A percentile compares a stretch with the other conserved stretches of the same genome.
Evolutionary conservation across 805 yeast genomes (phyloP).

Genomic region (Candida verbasci): DNA sequence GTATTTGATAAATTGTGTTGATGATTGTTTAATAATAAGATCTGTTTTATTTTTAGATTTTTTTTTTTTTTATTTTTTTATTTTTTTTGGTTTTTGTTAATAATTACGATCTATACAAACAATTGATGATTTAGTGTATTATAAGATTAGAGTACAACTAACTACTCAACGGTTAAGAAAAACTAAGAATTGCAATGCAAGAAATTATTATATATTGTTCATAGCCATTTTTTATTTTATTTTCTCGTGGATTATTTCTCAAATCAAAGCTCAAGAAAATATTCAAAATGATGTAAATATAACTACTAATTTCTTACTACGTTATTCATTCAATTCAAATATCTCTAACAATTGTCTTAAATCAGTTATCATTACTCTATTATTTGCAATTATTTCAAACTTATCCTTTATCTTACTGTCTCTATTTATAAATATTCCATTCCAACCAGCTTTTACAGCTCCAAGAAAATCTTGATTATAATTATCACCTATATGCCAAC

Average conservation of each 20-base stretch:
- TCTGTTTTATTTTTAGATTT: neutral
- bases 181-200: too few relatives aligned
- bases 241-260: too few relatives aligned
- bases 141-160: too few relatives aligned
- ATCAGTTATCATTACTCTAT: constrained; percentile 23
- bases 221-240: too few relatives aligned
- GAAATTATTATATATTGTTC: too few relatives aligned
- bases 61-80: neutral
- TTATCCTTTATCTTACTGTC: constrained; percentile 8
- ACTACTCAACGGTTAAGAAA: too few relatives aligned
- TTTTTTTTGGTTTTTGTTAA: neutral
- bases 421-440: constrained; percentile 54
- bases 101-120: too few relatives aligned
- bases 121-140: too few relatives aligned
- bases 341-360: constrained; percentile 15
- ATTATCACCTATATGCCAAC: constrained; percentile 72
- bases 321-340: constrained; percentile 12
- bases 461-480: constrained; percentile 51
- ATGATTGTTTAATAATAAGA: too few relatives aligned
- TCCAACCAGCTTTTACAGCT: constrained; percentile 55
- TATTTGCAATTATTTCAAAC: constrained; percentile 24
- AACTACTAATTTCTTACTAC: too few relatives aligned
- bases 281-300: too few relatives aligned
- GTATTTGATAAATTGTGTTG: neutral
- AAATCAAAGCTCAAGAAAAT: too few relatives aligned